Evolutionary conservation across 495 filamentous ascomycete genomes (phyloP).

Genomic region (Penicillium dipodomyicola): DNA sequence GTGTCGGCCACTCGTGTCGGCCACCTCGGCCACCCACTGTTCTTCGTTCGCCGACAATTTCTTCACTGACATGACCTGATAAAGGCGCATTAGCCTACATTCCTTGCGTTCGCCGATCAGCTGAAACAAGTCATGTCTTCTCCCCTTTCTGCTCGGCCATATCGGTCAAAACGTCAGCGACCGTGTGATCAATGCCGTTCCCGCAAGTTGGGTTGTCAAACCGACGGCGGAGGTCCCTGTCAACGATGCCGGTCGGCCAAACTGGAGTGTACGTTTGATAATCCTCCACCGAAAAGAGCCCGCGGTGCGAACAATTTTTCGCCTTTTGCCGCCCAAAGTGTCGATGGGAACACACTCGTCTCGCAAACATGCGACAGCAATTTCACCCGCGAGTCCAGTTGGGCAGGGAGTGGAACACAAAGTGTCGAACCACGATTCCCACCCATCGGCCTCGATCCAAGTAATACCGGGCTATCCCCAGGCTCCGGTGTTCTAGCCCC

Average conservation of each 20-base stretch:
- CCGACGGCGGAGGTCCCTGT: slow-evolving; percentile 27
- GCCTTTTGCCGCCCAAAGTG: slow-evolving; percentile 6
- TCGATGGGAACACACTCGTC: slow-evolving; percentile 11
- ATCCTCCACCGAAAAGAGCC: slow-evolving; percentile 29
- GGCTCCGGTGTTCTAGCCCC: slow-evolving; percentile 17
- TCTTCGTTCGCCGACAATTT: neutral
- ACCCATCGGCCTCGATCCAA: slow-evolving; percentile 18
- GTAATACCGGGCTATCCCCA: slow-evolving; percentile 16
- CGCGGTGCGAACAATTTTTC: slow-evolving; percentile 17
- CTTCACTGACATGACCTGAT: neutral
- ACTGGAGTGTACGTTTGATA: slow-evolving; percentile 31
- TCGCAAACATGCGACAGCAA: slow-evolving; percentile 2
- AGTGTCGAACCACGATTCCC: slow-evolving; percentile 16
- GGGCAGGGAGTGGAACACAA: slow-evolving; percentile 7
- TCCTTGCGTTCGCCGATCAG: slow-evolving; percentile 15
- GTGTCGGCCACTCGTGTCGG: neutral
- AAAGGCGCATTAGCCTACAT: slow-evolving; percentile 5
- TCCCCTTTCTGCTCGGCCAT: slow-evolving; percentile 30
- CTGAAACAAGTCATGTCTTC: slow-evolving; percentile 11
- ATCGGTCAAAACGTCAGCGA: slow-evolving; percentile 39
- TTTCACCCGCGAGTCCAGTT: slow-evolving; percentile 9
- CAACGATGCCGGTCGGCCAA: slow-evolving; percentile 31
- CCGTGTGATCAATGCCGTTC: slow-evolving; percentile 41
- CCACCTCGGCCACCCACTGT: neutral
- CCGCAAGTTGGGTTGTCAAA: slow-evolving; percentile 39